Evolutionary conservation across 2,329 filamentous ascomycete genomes (phyloP), one percentile per base, ranked within the genome.

Genomic region (Scorias spongiosa): DNA sequence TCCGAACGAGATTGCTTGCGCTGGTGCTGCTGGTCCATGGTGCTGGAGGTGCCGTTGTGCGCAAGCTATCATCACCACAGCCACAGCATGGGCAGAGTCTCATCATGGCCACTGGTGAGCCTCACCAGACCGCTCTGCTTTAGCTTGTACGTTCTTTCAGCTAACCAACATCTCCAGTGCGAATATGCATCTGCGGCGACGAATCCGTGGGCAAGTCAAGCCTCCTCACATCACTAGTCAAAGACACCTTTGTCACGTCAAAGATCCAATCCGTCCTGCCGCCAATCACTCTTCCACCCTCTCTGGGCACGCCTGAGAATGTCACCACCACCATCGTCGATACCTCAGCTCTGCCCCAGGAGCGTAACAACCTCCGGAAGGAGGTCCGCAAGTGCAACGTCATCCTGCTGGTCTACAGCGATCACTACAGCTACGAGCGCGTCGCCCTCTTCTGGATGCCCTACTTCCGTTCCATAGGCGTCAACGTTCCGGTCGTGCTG

Each of bases 371-470:
- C 14, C 71, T 98, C 46, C 82, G 88, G 48, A 91, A 91, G 61
- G 91, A 96, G 66, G 88, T 98, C 49, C 80, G 91, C 51, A 95
- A 95, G 63, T 91, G 83, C 57, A 98, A 95, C 61, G 89, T 95
- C 52, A 96, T 98, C 51, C 73, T 96, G 14, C 77, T 98, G 38
- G 88, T 98, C 44, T 98, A 98, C 64, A 88, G 88, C 52, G 91
- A 98, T 62, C 89, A 96, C 66, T 98, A 98, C 69, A 96, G 88
- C 72, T 98, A 96, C 67, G 91, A 98, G 62, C 75, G 91, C 32
- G 88, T 98, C 2, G 91, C 89, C 2, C 71, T 98, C 39, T 98
- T 96, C 64, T 98, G 91, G 91, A 83, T 98, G 76, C 91, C 91
- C 10, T 93, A 95, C 64, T 96, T 98, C 59, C 83, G 91, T 48